Percentiles rank a stretch among this genome's conserved stretches.
These are phyloP conservation scores for Diatrype stigma DNA, from an alignment of 2,329 filamentous ascomycete species.

Conservation along the genomic window DNA sequence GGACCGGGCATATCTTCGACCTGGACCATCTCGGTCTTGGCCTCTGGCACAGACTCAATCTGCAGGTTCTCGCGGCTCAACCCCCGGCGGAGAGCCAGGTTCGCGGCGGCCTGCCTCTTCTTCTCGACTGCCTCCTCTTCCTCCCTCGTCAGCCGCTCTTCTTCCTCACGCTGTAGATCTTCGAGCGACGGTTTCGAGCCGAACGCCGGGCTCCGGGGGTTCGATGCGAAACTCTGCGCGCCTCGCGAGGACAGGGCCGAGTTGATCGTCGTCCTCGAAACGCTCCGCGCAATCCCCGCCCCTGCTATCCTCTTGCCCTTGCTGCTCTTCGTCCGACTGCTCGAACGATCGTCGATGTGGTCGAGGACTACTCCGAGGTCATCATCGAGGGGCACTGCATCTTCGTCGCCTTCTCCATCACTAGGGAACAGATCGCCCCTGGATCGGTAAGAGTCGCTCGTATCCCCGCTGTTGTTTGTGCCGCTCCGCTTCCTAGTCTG, in stretches of 20 bases:
- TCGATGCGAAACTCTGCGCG: slow-evolving; percentile 19
- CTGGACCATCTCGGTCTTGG: slow-evolving; percentile 25
- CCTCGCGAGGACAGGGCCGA: slow-evolving; percentile 31
- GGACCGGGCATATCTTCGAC: slow-evolving; percentile 26
- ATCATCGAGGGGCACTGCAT: slow-evolving; percentile 88
- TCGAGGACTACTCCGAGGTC: slow-evolving; percentile 84
- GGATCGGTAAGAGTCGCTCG: slow-evolving; percentile 80
- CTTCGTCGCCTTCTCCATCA: slow-evolving; percentile 79
- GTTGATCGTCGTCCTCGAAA: slow-evolving; percentile 56
- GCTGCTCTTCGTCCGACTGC: slow-evolving; percentile 57
- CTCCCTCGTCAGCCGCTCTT: slow-evolving; percentile 44
- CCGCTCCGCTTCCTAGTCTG: slow-evolving; percentile 63
- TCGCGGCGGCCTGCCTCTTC: slow-evolving; percentile 48
- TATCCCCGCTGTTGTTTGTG: slow-evolving; percentile 75
- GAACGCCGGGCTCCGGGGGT: slow-evolving; percentile 33
- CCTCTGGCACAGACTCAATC: slow-evolving; percentile 30
- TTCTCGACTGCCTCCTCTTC: slow-evolving; percentile 51
- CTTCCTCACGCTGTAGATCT: slow-evolving; percentile 50
- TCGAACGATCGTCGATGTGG: slow-evolving; percentile 70
- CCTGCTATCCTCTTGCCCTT: slow-evolving; percentile 52
- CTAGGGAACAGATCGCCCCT: slow-evolving; percentile 88
- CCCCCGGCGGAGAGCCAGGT: slow-evolving; percentile 47
- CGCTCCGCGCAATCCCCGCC: slow-evolving; percentile 43
- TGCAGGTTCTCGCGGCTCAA: slow-evolving; percentile 34
- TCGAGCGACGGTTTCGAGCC: slow-evolving; percentile 42